A percentile compares a stretch with the other conserved stretches of the same genome.
Evolutionary conservation across 768 basidiomycete genomes (phyloP).

Genomic region (Mycena metata): DNA sequence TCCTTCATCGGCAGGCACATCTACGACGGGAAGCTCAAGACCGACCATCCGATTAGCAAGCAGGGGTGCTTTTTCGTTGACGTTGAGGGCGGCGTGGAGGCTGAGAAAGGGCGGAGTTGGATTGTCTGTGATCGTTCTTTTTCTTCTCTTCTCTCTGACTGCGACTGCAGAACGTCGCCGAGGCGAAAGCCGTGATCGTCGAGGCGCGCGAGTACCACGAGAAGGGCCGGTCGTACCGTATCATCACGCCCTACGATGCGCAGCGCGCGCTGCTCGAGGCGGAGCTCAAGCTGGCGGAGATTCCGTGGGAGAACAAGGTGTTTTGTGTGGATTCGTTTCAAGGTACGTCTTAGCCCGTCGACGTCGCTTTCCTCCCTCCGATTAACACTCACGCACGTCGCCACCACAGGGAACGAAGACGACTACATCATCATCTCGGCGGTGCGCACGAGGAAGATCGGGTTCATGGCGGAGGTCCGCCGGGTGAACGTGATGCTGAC

Average conservation of each 20-base stretch:
- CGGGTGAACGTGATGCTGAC: conserved; percentile 85
- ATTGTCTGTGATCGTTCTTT: conserved; percentile 43
- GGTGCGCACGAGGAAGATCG: conserved; percentile 72
- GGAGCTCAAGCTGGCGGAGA: conserved; percentile 57
- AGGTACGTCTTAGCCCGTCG: conserved; percentile 54
- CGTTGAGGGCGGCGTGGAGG: conserved; percentile 53
- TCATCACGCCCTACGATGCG: conserved; percentile 84
- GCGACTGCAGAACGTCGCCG: conserved; percentile 63
- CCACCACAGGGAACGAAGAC: conserved; percentile 64
- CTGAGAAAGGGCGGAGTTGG: conserved; percentile 52
- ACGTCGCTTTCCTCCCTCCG: background rate
- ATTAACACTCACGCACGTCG: background rate
- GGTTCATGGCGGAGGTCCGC: conserved; percentile 70
- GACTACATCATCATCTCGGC: conserved; percentile 81
- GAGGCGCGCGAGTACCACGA: conserved; percentile 60
- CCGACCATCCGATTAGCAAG: conserved; percentile 55
- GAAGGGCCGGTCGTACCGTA: conserved; percentile 58
- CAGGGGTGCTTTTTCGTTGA: conserved; percentile 72
- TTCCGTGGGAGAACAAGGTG: conserved; percentile 71
- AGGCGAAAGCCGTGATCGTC: conserved; percentile 60
- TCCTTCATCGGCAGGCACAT: conserved; percentile 66
- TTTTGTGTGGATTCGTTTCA: conserved; percentile 88
- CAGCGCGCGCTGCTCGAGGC: conserved; percentile 70
- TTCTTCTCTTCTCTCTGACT: background rate
- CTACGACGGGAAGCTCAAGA: conserved; percentile 65